Evolutionary conservation across 129 eudicot genomes (phyloP).

Genomic region (Saposhnikovia divaricata): DNA sequence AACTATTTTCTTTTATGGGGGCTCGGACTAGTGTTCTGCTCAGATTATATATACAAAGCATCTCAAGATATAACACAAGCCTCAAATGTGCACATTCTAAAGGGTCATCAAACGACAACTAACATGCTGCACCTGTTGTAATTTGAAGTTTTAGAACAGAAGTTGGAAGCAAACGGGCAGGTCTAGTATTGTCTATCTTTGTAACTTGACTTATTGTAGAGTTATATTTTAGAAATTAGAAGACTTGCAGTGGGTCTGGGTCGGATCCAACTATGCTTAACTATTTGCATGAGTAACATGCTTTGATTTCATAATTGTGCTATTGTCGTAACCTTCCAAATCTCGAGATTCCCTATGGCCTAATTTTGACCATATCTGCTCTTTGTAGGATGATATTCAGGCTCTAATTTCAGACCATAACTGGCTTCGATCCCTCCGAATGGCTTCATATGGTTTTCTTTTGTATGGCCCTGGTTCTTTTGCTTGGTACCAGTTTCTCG

Average conservation of each 20-base stretch:
- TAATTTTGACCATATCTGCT: not conserved
- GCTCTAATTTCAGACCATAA: slow-evolving; percentile 52
- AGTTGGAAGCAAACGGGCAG: not conserved
- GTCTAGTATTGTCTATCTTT: not conserved
- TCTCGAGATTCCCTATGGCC: not conserved
- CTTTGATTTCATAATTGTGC: not conserved
- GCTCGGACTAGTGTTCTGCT: not conserved
- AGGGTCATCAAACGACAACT: not conserved
- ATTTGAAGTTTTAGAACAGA: not conserved
- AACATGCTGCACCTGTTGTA: not conserved
- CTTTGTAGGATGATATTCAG: slow-evolving; percentile 34
- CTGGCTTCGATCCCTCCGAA: slow-evolving; percentile 76
- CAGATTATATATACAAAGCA: not conserved
- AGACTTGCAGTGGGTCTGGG: not conserved
- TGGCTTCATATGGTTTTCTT: slow-evolving; percentile 84
- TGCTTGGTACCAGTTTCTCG: slow-evolving; percentile 86
- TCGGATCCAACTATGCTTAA: not conserved
- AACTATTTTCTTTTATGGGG: not conserved
- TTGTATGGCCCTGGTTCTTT: slow-evolving; percentile 91
- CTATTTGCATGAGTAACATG: not conserved
- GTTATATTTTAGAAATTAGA: not conserved
- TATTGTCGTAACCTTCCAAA: slow-evolving; percentile 5
- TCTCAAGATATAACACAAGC: not conserved
- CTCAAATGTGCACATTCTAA: not conserved
- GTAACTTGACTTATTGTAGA: not conserved